phyloP scores from a whole-genome alignment of 116 monocot species.

The Iris pallida region DNA sequence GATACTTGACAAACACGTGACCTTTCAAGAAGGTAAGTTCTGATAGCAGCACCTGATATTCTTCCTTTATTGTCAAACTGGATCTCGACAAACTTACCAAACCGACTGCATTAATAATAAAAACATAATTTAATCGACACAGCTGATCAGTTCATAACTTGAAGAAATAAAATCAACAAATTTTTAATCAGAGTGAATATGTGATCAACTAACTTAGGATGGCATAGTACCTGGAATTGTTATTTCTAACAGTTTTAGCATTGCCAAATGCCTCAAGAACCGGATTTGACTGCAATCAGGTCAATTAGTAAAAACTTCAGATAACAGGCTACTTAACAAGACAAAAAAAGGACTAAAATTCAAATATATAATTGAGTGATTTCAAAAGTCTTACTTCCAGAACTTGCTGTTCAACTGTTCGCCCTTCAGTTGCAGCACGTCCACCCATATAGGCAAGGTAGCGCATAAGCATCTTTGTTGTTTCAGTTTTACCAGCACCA shows the following conservation, averaged over 20 bases:
- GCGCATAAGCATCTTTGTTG: slow-evolving; percentile 99
- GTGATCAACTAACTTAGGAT: neutral
- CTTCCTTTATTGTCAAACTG: slow-evolving; percentile 94
- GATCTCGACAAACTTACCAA: slow-evolving; percentile 99
- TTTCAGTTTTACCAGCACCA: slow-evolving; percentile 99
- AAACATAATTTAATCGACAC: neutral
- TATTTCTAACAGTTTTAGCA: slow-evolving; percentile 99
- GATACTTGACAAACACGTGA: slow-evolving; percentile 98
- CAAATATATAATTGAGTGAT: neutral
- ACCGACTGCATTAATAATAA: slow-evolving; percentile 60
- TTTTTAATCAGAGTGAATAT: neutral
- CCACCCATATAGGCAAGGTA: slow-evolving; percentile 98
- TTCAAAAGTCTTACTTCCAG: slow-evolving; percentile 60
- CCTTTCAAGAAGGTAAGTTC: slow-evolving; percentile 98
- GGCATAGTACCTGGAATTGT: slow-evolving; percentile 79
- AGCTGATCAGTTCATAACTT: neutral
- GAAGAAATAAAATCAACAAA: neutral
- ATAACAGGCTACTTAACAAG: slow-evolving; percentile 8
- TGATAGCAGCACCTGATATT: slow-evolving; percentile 97
- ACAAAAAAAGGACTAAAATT: slow-evolving; percentile 2
- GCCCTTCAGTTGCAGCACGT: slow-evolving; percentile 89
- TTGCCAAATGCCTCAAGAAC: slow-evolving; percentile 99
- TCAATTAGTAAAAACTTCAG: slow-evolving; percentile 9
- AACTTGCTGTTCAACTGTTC: slow-evolving; percentile 99
- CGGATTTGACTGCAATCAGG: slow-evolving; percentile 80